Conservation (phyloP, 2,329 filamentous ascomycete genomes). For the Ceratocystis diversiconidia region DNA sequence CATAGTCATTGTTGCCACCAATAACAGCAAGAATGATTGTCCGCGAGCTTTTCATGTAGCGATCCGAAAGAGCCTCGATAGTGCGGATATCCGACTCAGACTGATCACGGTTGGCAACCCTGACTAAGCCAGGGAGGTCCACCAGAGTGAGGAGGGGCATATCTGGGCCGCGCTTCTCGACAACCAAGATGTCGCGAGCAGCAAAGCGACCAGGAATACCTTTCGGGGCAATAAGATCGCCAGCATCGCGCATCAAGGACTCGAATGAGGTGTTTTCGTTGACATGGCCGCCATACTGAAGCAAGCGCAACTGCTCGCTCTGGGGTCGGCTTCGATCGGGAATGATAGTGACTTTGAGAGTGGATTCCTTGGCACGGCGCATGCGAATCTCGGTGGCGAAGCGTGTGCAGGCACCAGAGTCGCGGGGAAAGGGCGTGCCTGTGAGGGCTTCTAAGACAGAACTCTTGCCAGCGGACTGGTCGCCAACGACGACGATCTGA, state of each 20-base stretch:
- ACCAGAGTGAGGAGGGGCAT: slow-evolving; percentile 47
- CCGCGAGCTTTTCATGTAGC: slow-evolving; percentile 41
- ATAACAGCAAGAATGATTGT: slow-evolving; percentile 43
- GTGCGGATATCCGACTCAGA: slow-evolving; percentile 38
- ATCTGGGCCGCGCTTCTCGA: slow-evolving; percentile 45
- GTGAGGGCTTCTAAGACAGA: slow-evolving; percentile 51
- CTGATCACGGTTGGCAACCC: slow-evolving; percentile 39
- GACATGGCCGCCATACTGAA: slow-evolving; percentile 35
- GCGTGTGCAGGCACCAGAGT: slow-evolving; percentile 46
- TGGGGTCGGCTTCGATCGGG: slow-evolving; percentile 36
- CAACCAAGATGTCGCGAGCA: slow-evolving; percentile 39
- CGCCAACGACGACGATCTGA: slow-evolving; percentile 50
- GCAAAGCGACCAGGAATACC: slow-evolving; percentile 38
- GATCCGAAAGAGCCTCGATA: slow-evolving; percentile 37
- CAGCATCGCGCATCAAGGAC: slow-evolving; percentile 36
- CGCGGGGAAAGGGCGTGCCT: slow-evolving; percentile 45
- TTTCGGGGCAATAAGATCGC: slow-evolving; percentile 36
- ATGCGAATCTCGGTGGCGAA: slow-evolving; percentile 47
- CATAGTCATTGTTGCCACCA: slow-evolving; percentile 41
- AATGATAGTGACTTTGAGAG: slow-evolving; percentile 39
- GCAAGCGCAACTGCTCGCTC: slow-evolving; percentile 34
- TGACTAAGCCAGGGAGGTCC: slow-evolving; percentile 45
- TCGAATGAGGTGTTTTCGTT: slow-evolving; percentile 34
- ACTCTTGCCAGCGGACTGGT: slow-evolving; percentile 50
- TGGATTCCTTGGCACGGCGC: slow-evolving; percentile 32